Base-by-base conservation (phyloP, 768 basidiomycete species). In the Pholiota molesta region DNA sequence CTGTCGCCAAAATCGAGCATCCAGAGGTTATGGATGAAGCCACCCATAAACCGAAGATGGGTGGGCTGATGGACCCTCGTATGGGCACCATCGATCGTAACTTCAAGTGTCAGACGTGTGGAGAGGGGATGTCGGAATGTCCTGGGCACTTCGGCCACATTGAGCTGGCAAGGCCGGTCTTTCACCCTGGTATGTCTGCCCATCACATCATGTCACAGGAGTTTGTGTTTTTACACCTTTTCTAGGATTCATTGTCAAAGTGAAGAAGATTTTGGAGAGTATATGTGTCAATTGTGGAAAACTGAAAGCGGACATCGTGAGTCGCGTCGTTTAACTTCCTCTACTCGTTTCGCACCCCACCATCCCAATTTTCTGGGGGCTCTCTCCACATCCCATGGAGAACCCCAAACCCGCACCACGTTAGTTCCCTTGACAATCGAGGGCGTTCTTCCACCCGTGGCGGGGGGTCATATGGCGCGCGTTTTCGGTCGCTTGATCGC, bases 111-210 rank as follows among this genome's bases (percentile, higher is more conserved):
- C 95, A 98, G 81, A 99, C 97, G 29, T 99, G 97, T 75, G 96
- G 95, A 67, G 97, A 99, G 83, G 97, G 96, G n/a, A 98, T 99
- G 96, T 90, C 95, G 17, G 97, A 99, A 74, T 99, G 97, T 79
- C 96, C 97, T 28, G 97, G 97, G 55, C 97, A 99, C 76, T 99
- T 99, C 80, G 97, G 97, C 59, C 96, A 99, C 74, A 94, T 99
- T 71, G 97, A 99, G 78, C 80, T 99, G 71, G 94, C 94, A 47
- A 83, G 95, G 69, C 95, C 97, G n/a, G 94, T 97, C 35, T 99
- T 95, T 72, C 97, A 99, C 76, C 91, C 94, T 76, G 95, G 94
- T 94, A 76, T 65, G 89, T 83, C 26, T 10, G 26, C 40, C 45
- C 5, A 21, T 52, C 9, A 45, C 29, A 31, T 63, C 52, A 28